These are phyloP conservation scores for Tagetes patula DNA, from an alignment of 129 eudicot genomes.

Conservation along the genomic window DNA sequence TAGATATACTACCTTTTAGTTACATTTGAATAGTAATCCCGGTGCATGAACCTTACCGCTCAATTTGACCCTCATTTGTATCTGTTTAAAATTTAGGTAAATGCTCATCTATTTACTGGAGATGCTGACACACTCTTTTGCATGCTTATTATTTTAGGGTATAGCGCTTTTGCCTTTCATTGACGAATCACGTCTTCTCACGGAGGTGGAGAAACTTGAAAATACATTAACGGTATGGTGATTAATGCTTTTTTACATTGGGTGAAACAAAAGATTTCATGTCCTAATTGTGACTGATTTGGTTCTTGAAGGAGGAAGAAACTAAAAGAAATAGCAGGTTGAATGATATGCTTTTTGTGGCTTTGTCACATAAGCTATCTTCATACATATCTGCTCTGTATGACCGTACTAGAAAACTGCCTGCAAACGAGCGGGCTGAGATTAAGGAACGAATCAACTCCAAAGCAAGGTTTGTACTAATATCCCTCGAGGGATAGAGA, in stretches of 20 bases:
- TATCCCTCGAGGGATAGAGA: background rate
- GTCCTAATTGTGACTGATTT: slow-evolving; percentile 3
- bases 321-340: slow-evolving; percentile 72
- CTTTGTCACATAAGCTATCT: slow-evolving; percentile 64
- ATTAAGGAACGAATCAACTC: slow-evolving; percentile 54
- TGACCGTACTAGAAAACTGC: slow-evolving; percentile 55
- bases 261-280: background rate
- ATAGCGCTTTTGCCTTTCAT: slow-evolving; percentile 83
- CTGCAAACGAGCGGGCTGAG: slow-evolving; percentile 46
- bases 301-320: slow-evolving; percentile 65
- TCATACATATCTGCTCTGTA: slow-evolving; percentile 61
- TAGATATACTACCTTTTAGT: background rate
- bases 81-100: background rate
- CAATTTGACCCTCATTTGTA: background rate
- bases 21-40: background rate
- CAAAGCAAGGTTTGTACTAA: slow-evolving; percentile 57
- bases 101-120: background rate
- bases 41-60: background rate
- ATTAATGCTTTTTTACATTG: background rate
- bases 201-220: slow-evolving; percentile 74
- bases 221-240: slow-evolving; percentile 72
- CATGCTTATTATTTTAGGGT: slow-evolving; percentile 46
- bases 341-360: slow-evolving; percentile 72
- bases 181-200: slow-evolving; percentile 84
- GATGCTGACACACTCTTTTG: background rate